Evolutionary conservation across 2,329 filamentous ascomycete genomes (phyloP).

Genomic region (Cordyceps militaris): DNA sequence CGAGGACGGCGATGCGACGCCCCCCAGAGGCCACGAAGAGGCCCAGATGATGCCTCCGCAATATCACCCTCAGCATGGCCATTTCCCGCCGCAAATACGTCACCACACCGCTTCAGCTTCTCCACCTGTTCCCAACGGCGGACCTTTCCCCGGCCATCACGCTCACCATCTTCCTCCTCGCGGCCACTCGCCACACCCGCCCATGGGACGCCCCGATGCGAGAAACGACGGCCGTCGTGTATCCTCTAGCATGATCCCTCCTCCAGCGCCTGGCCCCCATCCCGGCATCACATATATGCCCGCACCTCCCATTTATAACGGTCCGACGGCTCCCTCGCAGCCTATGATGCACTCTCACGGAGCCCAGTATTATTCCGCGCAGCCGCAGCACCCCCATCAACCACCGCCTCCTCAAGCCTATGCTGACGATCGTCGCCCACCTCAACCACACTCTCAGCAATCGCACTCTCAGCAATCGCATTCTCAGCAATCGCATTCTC

Average conservation of each 20-base stretch:
- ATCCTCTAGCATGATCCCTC: conserved; percentile 65
- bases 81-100: conserved; percentile 74
- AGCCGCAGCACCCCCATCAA: conserved; percentile 20
- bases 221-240: conserved; percentile 71
- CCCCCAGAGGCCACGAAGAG: conserved; percentile 58
- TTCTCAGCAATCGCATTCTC: conserved; percentile 15
- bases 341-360: conserved; percentile 32
- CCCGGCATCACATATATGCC: conserved; percentile 74
- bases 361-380: conserved; percentile 27
- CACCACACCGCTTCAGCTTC: conserved; percentile 80
- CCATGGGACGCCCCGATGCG: conserved; percentile 55
- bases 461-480: conserved; percentile 26
- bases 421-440: conserved; percentile 7
- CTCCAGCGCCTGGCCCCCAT: conserved; percentile 44
- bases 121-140: conserved; percentile 75
- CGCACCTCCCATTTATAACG: conserved; percentile 79
- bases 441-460: conserved; percentile 14
- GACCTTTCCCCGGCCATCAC: conserved; percentile 54
- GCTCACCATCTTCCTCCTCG: conserved; percentile 41
- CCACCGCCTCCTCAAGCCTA: conserved; percentile 24
- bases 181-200: conserved; percentile 75
- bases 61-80: conserved; percentile 56
- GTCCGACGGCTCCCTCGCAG: conserved; percentile 36
- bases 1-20: conserved; percentile 61
- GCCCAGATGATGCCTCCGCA: conserved; percentile 62